Conservation (phyloP, 257 asterid species). For the Oldenlandia corymbosa region DNA sequence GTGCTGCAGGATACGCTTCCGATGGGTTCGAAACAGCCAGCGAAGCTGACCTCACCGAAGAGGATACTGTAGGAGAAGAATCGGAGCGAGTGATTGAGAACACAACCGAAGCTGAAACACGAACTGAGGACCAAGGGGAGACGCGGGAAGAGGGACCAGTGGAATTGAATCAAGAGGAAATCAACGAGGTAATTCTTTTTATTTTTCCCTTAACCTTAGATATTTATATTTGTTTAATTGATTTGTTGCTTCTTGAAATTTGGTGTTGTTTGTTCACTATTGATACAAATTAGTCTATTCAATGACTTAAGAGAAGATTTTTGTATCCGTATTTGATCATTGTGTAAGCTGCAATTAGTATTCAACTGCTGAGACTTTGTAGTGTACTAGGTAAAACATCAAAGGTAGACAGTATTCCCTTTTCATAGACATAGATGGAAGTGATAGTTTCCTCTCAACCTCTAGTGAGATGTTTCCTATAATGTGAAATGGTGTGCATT, state of each 20-base stretch:
- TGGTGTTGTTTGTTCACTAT: background rate
- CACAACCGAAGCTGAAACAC: background rate
- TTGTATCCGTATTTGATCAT: background rate
- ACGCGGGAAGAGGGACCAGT: background rate
- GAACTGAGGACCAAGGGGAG: background rate
- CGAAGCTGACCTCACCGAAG: constrained; percentile 65
- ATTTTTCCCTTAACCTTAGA: background rate
- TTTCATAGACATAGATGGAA: background rate
- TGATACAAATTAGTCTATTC: background rate
- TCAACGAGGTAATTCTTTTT: constrained; percentile 20
- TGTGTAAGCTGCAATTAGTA: background rate
- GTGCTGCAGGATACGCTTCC: constrained; percentile 41
- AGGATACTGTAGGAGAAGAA: constrained; percentile 10
- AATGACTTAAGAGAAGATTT: background rate
- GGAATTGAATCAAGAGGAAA: constrained; percentile 13
- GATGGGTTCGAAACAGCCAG: constrained; percentile 98
- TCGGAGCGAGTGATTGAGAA: background rate
- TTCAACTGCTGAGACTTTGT: too few relatives aligned
- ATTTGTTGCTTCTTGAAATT: background rate
- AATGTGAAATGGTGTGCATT: background rate
- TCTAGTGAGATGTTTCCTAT: background rate
- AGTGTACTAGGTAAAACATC: too few relatives aligned
- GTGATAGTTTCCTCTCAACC: background rate
- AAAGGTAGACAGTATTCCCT: background rate
- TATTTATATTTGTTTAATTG: too few relatives aligned